A percentile compares a stretch with the other conserved stretches of the same genome.
These are phyloP conservation scores for Papiliotrema terrestris DNA, from an alignment of 1,284 basidiomycete genomes.

Conservation along the genomic window DNA sequence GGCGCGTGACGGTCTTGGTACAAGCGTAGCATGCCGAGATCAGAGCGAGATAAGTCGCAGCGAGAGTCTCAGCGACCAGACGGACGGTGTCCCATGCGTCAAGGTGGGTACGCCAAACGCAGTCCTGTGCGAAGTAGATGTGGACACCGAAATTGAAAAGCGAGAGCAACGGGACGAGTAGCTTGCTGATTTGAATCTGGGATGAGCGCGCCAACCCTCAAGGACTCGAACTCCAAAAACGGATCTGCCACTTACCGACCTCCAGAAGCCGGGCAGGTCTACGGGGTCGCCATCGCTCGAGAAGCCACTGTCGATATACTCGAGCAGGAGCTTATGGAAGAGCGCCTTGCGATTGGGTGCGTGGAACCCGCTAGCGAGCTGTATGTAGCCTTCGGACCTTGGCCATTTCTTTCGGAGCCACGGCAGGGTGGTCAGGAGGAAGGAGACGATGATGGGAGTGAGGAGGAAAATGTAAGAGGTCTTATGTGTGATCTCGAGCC, in stretches of 20 bases:
- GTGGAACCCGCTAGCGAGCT: slow-evolving; percentile 1
- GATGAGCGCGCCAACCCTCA: background rate
- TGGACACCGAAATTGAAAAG: background rate
- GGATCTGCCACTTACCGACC: slow-evolving; percentile 1
- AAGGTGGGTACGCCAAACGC: background rate
- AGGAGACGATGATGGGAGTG: background rate
- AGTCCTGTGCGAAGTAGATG: background rate
- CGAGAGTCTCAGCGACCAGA: background rate
- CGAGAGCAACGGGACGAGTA: background rate
- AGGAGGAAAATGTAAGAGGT: slow-evolving; percentile 1
- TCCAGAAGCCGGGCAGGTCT: background rate
- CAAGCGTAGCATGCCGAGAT: slow-evolving; percentile 52
- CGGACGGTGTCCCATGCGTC: background rate
- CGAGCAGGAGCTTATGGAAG: slow-evolving; percentile 1
- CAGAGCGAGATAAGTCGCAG: slow-evolving; percentile 53
- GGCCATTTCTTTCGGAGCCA: background rate
- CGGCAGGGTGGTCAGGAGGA: background rate
- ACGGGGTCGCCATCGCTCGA: slow-evolving; percentile 19
- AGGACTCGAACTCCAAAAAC: slow-evolving; percentile 16
- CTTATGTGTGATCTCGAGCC: slow-evolving; percentile 2
- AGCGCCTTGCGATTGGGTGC: background rate
- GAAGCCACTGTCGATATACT: slow-evolving; percentile 5
- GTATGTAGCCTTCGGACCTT: slow-evolving; percentile 5
- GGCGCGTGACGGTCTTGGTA: slow-evolving; percentile 13
- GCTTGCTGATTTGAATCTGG: background rate